Base-by-base conservation (phyloP, 2,329 filamentous ascomycete genomes). In the Fusarium clavum region DNA sequence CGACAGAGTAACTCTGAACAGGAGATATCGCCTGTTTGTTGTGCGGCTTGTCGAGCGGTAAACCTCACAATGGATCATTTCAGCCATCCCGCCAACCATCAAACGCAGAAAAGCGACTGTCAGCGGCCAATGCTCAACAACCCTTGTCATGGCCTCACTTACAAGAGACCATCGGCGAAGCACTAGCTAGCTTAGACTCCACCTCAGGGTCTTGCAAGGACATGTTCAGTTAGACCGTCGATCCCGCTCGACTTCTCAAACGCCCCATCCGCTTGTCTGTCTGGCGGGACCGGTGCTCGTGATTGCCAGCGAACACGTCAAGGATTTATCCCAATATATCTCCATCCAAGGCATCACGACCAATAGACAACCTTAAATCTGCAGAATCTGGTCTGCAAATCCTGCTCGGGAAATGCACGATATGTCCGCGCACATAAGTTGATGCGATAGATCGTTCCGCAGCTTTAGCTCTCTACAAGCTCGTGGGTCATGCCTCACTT, bases 301-400 rank as follows among this genome's bases (percentile, higher is more conserved):
- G 75, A 76, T 74, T 76, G 75, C 73, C 75, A 76, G 73, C 75
- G 70, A 76, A 76, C 71, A 75, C 72, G 66, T 73, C 74, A 70
- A 74, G 66, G 60, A 69, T 69, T 41, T 30, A 60, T 67, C 49
- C 47, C 58, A 59, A 65, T 58, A 59, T 29, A 53, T 72, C 45
- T 47, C 59, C 58, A 69, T 61, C 38, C 57, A 60, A 59, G 49
- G 44, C 45, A 60, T 38, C 11, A 18, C 41, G 43, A 18, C 73
- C 73, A 75, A 75, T 76, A 61, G 69, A 49, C 38, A 41, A 20
- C 27, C 46, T 49, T 9, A 11, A 24, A 56, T 47, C 12, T 32
- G 40, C 49, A 60, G 65, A 63, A 64, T 73, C 53, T 75, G 43
- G 67, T 64, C 65, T 70, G n/a, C 61, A 64, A 69, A 64, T 64